phyloP scores from a whole-genome alignment of 805 yeast species.

The Naumovozyma castellii region DNA sequence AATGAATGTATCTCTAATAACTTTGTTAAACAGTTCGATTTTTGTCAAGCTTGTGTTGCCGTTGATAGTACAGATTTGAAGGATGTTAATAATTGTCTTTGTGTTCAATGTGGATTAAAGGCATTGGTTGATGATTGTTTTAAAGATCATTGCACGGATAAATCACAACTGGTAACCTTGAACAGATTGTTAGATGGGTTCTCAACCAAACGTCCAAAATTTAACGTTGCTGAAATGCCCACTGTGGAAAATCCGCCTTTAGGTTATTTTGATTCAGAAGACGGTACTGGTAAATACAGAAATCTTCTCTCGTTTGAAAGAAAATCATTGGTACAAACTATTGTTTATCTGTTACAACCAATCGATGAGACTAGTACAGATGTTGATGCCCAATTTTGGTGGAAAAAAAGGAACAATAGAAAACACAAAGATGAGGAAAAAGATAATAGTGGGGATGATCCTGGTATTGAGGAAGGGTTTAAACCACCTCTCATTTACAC shows the following conservation, averaged over 20 bases:
- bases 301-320: constrained; percentile 9
- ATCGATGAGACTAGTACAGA: neutral
- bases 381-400: constrained; percentile 2
- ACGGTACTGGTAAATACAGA: constrained; percentile 4
- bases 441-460: neutral
- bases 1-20: constrained; percentile 7
- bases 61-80: constrained; percentile 6
- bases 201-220: neutral
- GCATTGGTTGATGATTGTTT: constrained; percentile 11
- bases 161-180: constrained; percentile 1
- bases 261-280: constrained; percentile 4
- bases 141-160: constrained; percentile 6
- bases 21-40: constrained; percentile 7
- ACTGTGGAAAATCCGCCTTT: neutral
- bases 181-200: constrained; percentile 3
- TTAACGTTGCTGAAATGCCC: neutral
- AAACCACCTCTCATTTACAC: constrained; percentile 6
- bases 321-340: constrained; percentile 2
- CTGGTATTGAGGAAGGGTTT: constrained; percentile 1
- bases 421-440: neutral
- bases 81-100: constrained; percentile 14
- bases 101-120: constrained; percentile 13
- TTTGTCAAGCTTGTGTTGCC: constrained; percentile 13
- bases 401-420: constrained; percentile 3
- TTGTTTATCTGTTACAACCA: constrained; percentile 1